A percentile compares a stretch with the other conserved stretches of the same genome.
phyloP scores from a whole-genome alignment of 257 asterid genomes.

The Plectranthus barbatus region DNA sequence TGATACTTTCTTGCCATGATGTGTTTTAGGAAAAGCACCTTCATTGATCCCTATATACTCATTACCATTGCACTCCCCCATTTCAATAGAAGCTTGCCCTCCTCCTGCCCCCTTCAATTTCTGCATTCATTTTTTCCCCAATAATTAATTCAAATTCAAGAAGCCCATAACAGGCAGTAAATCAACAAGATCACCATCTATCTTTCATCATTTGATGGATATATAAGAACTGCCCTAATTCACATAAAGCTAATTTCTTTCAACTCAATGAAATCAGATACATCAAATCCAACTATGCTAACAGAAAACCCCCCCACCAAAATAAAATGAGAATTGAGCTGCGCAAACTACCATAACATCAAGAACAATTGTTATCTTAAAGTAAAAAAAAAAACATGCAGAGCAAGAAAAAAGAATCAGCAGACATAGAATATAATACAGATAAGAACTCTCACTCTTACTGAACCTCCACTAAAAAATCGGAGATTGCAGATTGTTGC shows the following conservation, averaged over 20 bases:
- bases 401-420: background rate
- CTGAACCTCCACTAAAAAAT: slow-evolving; percentile 3
- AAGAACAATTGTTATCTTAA: no score
- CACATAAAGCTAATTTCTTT: background rate
- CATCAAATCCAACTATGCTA: background rate
- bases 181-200: background rate
- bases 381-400: no score
- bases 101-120: slow-evolving; percentile 27
- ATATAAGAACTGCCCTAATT: background rate
- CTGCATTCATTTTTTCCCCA: slow-evolving; percentile 27
- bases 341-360: background rate
- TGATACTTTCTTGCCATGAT: slow-evolving; percentile 29
- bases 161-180: background rate
- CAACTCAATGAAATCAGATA: background rate
- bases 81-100: slow-evolving; percentile 27
- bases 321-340: background rate
- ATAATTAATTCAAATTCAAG: background rate
- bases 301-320: background rate
- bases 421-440: background rate
- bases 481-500: background rate
- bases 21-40: slow-evolving; percentile 23
- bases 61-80: slow-evolving; percentile 29
- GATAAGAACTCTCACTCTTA: slow-evolving; percentile 5
- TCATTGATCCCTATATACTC: slow-evolving; percentile 29
- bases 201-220: background rate